Evolutionary conservation across 2,329 filamentous ascomycete species (phyloP), one percentile per base, ranked within the genome.

Genomic region (Fusarium sp.): DNA sequence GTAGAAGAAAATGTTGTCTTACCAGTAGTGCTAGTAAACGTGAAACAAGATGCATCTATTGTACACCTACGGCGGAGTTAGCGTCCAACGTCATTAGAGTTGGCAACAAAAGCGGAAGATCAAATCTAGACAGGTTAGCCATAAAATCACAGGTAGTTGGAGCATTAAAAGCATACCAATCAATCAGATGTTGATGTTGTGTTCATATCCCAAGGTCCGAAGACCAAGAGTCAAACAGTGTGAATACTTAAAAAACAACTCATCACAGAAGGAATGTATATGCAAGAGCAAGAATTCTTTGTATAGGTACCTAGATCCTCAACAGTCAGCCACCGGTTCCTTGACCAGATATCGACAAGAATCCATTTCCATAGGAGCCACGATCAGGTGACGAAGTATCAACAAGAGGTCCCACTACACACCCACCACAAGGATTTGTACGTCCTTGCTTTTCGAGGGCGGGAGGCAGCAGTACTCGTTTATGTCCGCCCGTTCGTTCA

Each of bases 401-500:
- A 90, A 86, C 88, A 88, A 89, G 86, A 90, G 87, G 80, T 81
- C 86, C 83, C 81, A 78, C 79, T 76, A 76, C 75, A 79, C 83
- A 81, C 78, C 82, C 82, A 85, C 85, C 87, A 86, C 87, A 86
- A 85, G 86, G 86, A 75, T 83, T 88, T 90, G 88, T 90, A 90
- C 87, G 85, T 81, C 84, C 87, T 86, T 83, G 87, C 81, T 87
- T 87, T 86, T 86, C 81, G 78, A 80, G 81, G 82, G 82, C 79
- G 83, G 80, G 79, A 80, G 83, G 78, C 77, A 81, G 80, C 82
- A 78, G 79, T 85, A 84, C 86, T 89, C 87, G 82, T 84, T 88
- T 89, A 88, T 90, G 88, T 90, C 88, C 88, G 88, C 88, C 88
- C 88, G 88, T 90, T 90, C 88, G 88, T 90, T 89, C 88, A 90